A percentile compares a stretch with the other conserved stretches of the same genome.
phyloP scores from a whole-genome alignment of 1,139 yeast species.

The Pichia sp. region DNA sequence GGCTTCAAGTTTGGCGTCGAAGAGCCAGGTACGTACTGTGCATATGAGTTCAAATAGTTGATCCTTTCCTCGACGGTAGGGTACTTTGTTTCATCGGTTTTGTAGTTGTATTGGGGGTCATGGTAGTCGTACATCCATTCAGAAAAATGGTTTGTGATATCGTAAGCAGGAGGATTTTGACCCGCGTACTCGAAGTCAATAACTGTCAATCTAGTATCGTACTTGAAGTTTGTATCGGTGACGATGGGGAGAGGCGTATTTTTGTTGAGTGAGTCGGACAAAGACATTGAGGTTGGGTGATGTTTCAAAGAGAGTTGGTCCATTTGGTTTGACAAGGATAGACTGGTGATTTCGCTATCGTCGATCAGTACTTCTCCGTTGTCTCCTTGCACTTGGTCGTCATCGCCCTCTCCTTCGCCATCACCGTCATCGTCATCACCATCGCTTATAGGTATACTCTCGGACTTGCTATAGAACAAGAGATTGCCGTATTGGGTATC shows the following conservation, averaged over 20 bases:
- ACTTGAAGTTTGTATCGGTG: constrained; percentile 27
- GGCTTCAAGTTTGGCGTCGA: constrained; percentile 23
- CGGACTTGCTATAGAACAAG: constrained; percentile 39
- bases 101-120: constrained; percentile 57
- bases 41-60: constrained; percentile 70
- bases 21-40: constrained; percentile 41
- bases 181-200: constrained; percentile 97
- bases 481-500: constrained; percentile 96
- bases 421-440: constrained; percentile 25
- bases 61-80: constrained; percentile 67
- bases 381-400: constrained; percentile 11
- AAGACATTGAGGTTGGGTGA: not conserved
- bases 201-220: constrained; percentile 76
- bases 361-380: constrained; percentile 6
- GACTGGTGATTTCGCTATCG: constrained; percentile 17
- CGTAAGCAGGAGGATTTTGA: constrained; percentile 86
- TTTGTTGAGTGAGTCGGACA: constrained; percentile 9
- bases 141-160: constrained; percentile 80
- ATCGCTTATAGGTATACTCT: constrained; percentile 26
- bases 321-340: constrained; percentile 18
- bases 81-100: constrained; percentile 49
- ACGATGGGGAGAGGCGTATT: constrained; percentile 25
- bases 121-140: constrained; percentile 98
- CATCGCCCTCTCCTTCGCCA: constrained; percentile 19
- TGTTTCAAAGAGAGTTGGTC: constrained; percentile 1